Percentiles rank a stretch among this genome's conserved stretches.
Conservation (phyloP, 1,139 yeast genomes). For the Spencermartinsiella ligniputridi region DNA sequence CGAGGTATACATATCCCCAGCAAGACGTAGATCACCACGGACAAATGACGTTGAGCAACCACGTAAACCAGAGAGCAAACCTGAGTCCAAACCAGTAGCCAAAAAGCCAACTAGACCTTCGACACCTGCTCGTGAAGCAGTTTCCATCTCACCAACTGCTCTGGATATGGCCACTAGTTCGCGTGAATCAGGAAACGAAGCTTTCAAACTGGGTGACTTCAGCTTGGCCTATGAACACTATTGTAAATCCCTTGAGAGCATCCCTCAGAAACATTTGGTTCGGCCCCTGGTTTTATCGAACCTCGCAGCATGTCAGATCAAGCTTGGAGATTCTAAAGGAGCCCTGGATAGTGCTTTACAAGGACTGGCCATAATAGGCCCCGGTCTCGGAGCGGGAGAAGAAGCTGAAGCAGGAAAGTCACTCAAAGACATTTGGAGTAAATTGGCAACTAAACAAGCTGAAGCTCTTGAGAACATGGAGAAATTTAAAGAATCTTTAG, state of each 20-base stretch:
- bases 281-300: conserved; percentile 72
- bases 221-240: conserved; percentile 59
- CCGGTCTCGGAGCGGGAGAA: conserved; percentile 34
- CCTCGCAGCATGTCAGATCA: conserved; percentile 63
- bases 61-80: conserved; percentile 24
- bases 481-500: conserved; percentile 58
- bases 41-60: conserved; percentile 18
- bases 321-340: conserved; percentile 68
- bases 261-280: conserved; percentile 64
- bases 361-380: conserved; percentile 58
- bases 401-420: conserved; percentile 51
- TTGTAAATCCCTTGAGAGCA: conserved; percentile 52
- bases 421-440: conserved; percentile 67
- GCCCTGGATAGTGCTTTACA: conserved; percentile 51
- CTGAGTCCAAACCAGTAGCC: conserved; percentile 10
- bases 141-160: conserved; percentile 31
- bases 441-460: conserved; percentile 65
- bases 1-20: conserved; percentile 23
- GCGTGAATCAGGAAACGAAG: conserved; percentile 55
- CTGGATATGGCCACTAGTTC: conserved; percentile 53
- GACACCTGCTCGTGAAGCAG: conserved; percentile 25
- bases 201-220: conserved; percentile 81
- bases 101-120: conserved; percentile 16
- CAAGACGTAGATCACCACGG: conserved; percentile 21
- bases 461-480: conserved; percentile 82